phyloP scores from a whole-genome alignment of 306 rosid species.

The Trifolium repens region DNA sequence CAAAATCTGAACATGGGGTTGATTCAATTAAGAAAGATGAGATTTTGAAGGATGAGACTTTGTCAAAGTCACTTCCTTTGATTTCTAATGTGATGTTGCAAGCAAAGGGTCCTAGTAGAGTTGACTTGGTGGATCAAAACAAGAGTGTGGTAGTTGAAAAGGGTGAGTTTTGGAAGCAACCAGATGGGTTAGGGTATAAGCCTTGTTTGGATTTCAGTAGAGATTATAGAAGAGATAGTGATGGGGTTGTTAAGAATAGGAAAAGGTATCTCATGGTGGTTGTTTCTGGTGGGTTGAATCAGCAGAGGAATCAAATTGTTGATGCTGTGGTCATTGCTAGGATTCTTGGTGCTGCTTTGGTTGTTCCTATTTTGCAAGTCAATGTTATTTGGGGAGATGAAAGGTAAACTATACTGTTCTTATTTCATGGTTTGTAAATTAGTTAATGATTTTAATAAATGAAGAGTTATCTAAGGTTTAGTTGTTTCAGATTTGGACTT shows the following conservation, averaged over 20 bases:
- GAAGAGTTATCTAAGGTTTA: conserved; percentile 7
- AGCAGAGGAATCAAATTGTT: conserved; percentile 96
- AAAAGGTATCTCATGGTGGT: conserved; percentile 88
- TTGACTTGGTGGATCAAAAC: background rate
- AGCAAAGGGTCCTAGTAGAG: conserved; percentile 41
- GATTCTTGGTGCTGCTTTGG: conserved; percentile 93
- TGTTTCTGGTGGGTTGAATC: conserved; percentile 94
- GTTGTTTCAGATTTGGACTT: conserved; percentile 21
- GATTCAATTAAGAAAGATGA: conserved; percentile 38
- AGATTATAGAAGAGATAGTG: conserved; percentile 64
- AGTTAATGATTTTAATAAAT: background rate
- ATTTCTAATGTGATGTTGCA: conserved; percentile 44
- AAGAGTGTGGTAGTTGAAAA: conserved; percentile 20
- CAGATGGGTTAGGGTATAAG: conserved; percentile 80
- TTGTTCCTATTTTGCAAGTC: conserved; percentile 93
- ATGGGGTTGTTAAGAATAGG: conserved; percentile 56
- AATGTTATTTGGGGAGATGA: conserved; percentile 98
- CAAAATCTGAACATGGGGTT: conserved; percentile 35
- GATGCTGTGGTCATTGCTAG: conserved; percentile 97
- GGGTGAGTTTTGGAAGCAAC: conserved; percentile 84
- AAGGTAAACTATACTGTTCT: conserved; percentile 56
- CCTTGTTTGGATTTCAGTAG: conserved; percentile 75
- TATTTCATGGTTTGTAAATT: conserved; percentile 6
- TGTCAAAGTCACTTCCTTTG: conserved; percentile 36
- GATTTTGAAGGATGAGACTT: conserved; percentile 9